Conservation (phyloP, 2,329 filamentous ascomycete species). For the Microcyclospora tardicrescens region DNA sequence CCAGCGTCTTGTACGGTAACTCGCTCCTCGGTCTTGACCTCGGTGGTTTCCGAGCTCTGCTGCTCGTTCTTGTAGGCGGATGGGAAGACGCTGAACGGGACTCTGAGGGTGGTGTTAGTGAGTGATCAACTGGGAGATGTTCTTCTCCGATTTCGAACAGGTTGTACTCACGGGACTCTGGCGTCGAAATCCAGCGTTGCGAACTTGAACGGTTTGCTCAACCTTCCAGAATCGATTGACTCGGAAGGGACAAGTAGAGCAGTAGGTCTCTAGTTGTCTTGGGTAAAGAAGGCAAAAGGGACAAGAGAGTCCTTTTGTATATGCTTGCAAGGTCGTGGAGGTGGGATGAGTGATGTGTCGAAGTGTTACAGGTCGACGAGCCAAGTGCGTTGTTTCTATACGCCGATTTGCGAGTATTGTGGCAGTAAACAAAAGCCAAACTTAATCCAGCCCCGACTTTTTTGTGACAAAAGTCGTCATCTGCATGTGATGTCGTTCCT, state of each 20-base stretch:
- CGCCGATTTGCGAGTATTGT: too few relatives aligned
- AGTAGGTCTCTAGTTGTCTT: background rate
- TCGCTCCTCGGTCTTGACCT: constrained; percentile 79
- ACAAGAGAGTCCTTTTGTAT: too few relatives aligned
- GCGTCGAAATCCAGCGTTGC: constrained; percentile 99
- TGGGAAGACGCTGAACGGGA: constrained; percentile 99
- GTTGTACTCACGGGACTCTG: constrained; percentile 55
- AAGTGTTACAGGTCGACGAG: too few relatives aligned
- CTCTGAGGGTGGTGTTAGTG: constrained; percentile 25
- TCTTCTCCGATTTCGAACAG: background rate
- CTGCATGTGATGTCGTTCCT: too few relatives aligned
- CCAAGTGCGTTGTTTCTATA: too few relatives aligned
- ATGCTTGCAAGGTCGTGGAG: too few relatives aligned
- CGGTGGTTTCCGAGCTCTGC: constrained; percentile 48
- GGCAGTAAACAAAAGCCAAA: too few relatives aligned
- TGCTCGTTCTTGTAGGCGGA: constrained; percentile 81
- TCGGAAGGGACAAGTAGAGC: constrained; percentile 14
- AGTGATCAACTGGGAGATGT: background rate
- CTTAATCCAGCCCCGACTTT: too few relatives aligned
- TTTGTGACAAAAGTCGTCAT: too few relatives aligned
- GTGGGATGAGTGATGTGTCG: too few relatives aligned
- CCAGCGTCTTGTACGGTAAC: constrained; percentile 72
- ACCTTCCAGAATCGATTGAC: constrained; percentile 36
- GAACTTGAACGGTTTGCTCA: constrained; percentile 50
- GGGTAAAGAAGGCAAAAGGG: too few relatives aligned